Evolutionary conservation across 176 grass and related monocot genomes (phyloP), one percentile per base, ranked within the genome.

Genomic region (Phragmites australis): DNA sequence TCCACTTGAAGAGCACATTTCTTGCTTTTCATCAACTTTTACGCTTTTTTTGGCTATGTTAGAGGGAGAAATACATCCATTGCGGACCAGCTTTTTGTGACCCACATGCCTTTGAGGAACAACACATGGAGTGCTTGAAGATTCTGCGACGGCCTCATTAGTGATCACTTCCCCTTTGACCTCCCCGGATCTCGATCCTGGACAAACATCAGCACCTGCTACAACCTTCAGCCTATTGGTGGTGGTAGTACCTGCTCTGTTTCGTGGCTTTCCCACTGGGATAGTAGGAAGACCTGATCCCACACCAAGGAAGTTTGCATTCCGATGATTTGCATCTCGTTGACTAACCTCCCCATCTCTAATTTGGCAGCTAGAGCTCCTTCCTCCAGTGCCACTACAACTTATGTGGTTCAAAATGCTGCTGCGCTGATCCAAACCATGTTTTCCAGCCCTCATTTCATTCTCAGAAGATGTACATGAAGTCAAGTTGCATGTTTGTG

Each of bases 41-140:
- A 50, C 11, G 32, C 62, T 72, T 87, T 6, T 82, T 75, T 65
- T 78, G 70, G 74, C 78, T 80, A 85, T 77, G 65, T 78, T 95
- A 81, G 84, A 68, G 9, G 90, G 90, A 70, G 93, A 89, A 48
- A 92, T 92, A 83, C 60, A 89, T 76, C 93, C 85, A 68, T 89
- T 83, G 6, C 78, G 84, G 19, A 95, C 93, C 68, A 92, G 52
- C 44, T 25, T 92, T 84, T 90, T 88, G 39, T 63, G 90, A 21
- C 82, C 87, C 37, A 83, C 68, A 77, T 76, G 79, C 58, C 85
- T 88, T 73, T 52, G 82, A 89, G 84, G 83, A 79, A 76, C 72
- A 84, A 30, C 62, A 67, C 70, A 70, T 40, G 14, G 29, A 56
- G 65, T 40, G 23, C 42, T 92, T 83, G 82, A 73, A 65, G 53